Percentiles rank a stretch among this genome's conserved stretches.
Conservation (phyloP, 768 basidiomycete genomes). For the Rhizopogon rudus region DNA sequence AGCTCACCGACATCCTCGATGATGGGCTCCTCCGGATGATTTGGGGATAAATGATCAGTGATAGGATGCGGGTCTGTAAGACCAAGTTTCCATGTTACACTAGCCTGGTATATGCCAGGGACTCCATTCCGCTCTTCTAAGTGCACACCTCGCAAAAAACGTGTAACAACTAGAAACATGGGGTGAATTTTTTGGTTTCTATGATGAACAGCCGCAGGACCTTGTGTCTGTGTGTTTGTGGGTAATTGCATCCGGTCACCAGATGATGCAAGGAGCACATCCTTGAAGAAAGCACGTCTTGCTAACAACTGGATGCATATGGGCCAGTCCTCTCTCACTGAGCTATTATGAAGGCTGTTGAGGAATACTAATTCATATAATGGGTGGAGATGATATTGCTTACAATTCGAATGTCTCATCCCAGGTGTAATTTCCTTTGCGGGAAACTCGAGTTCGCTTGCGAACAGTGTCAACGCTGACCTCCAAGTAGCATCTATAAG, state of each 20-base stretch:
- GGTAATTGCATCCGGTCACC: neutral
- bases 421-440: neutral
- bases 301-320: neutral
- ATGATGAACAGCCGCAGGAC: neutral
- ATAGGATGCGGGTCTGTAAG: neutral
- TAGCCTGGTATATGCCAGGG: neutral
- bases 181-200: neutral
- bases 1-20: neutral
- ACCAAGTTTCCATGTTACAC: neutral
- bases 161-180: neutral
- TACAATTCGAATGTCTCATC: constrained; percentile 1
- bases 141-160: neutral
- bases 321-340: neutral
- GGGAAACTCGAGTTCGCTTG: neutral
- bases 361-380: neutral
- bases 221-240: neutral
- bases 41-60: neutral
- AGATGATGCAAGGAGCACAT: neutral
- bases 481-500: neutral
- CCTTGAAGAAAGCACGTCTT: neutral
- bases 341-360: neutral
- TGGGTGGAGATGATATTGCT: neutral
- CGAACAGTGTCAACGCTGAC: neutral
- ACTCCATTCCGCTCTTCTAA: neutral
- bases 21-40: neutral